Evolutionary conservation across 805 yeast species (phyloP).

Genomic region (Saccharomycopsis guyanensis): DNA sequence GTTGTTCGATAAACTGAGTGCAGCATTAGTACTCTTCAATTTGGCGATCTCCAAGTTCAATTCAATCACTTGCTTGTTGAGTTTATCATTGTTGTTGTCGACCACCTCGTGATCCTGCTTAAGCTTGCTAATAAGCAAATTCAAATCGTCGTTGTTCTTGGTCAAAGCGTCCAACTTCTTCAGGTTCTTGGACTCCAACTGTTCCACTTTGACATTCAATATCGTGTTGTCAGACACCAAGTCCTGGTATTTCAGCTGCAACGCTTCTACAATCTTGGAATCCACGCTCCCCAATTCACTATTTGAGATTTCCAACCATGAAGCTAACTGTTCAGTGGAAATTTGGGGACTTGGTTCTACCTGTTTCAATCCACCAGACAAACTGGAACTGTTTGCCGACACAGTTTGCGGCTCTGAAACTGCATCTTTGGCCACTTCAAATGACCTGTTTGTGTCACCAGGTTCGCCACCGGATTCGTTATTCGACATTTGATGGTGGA

Average conservation of each 20-base stretch:
- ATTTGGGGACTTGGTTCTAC: background rate
- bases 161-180: conserved; percentile 25
- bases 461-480: background rate
- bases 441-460: background rate
- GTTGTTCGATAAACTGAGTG: conserved; percentile 24
- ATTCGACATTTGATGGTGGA: background rate
- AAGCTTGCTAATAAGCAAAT: conserved; percentile 24
- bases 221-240: conserved; percentile 27
- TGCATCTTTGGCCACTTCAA: conserved; percentile 4
- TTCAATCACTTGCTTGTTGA: conserved; percentile 36
- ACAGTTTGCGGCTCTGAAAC: too few relatives aligned
- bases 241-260: conserved; percentile 25
- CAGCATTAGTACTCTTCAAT: conserved; percentile 25
- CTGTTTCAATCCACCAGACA: background rate
- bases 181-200: conserved; percentile 24
- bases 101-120: conserved; percentile 34
- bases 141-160: conserved; percentile 21
- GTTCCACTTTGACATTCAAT: conserved; percentile 28
- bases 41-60: conserved; percentile 31
- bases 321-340: background rate
- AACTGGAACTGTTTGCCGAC: background rate
- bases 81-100: conserved; percentile 29
- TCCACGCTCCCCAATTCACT: conserved; percentile 4
- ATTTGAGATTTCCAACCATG: background rate
- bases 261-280: background rate